phyloP scores from a whole-genome alignment of 176 grass and related monocot species.

The Tillandsia fasciculata region DNA sequence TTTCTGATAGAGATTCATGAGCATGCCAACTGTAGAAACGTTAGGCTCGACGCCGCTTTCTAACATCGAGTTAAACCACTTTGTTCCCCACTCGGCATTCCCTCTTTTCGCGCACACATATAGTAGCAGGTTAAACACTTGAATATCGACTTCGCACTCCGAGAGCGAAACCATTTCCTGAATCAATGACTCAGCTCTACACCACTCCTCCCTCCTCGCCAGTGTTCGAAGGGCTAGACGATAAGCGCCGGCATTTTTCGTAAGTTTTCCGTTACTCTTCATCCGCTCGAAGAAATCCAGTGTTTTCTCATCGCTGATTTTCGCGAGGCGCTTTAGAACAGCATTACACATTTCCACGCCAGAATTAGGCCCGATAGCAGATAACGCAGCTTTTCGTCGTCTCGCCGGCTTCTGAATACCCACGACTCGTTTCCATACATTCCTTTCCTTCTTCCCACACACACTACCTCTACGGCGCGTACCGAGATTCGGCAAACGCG shows the following conservation, averaged over 20 bases:
- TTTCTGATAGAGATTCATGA: conserved; percentile 87
- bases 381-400: conserved; percentile 25
- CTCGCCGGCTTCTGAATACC: conserved; percentile 29
- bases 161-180: conserved; percentile 57
- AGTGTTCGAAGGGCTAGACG: conserved; percentile 62
- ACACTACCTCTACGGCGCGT: background rate
- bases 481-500: background rate
- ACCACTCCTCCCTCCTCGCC: conserved; percentile 82
- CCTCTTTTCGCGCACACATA: conserved; percentile 81
- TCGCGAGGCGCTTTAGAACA: conserved; percentile 54
- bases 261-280: conserved; percentile 58
- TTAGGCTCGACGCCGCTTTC: conserved; percentile 51
- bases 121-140: conserved; percentile 60
- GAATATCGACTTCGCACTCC: conserved; percentile 40
- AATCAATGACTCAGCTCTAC: conserved; percentile 47
- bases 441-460: conserved; percentile 23
- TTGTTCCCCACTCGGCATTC: conserved; percentile 63
- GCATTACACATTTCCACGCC: conserved; percentile 63
- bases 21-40: conserved; percentile 72
- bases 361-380: conserved; percentile 25
- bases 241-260: conserved; percentile 54
- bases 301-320: conserved; percentile 44
- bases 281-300: conserved; percentile 77
- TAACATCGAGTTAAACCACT: conserved; percentile 74
- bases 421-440: conserved; percentile 27